Evolutionary conservation across 2,329 filamentous ascomycete genomes (phyloP).

Genomic region (Aspergillus glaucus): DNA sequence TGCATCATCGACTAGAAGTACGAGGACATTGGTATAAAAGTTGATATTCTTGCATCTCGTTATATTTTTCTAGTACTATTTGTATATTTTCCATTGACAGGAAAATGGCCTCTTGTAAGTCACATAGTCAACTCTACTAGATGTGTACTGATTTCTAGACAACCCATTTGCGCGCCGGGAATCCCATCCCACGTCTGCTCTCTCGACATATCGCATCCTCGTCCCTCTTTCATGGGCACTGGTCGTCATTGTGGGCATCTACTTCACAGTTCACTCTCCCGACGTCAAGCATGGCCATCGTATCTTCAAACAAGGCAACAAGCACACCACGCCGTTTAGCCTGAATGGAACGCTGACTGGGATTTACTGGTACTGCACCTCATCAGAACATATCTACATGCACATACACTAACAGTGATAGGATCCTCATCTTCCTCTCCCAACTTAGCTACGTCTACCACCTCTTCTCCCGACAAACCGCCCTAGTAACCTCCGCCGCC

Average conservation of each 20-base stretch:
- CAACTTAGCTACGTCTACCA: conserved; percentile 71
- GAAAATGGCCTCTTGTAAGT: neutral
- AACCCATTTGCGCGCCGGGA: conserved; percentile 73
- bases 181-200: conserved; percentile 52
- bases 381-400: neutral
- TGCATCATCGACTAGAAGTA: neutral
- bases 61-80: too few relatives aligned
- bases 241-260: conserved; percentile 64
- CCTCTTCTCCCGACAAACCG: conserved; percentile 63
- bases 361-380: conserved; percentile 64
- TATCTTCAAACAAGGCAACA: conserved; percentile 69
- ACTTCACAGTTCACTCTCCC: conserved; percentile 64
- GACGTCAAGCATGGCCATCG: conserved; percentile 57
- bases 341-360: conserved; percentile 58
- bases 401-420: conserved; percentile 25
- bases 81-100: too few relatives aligned
- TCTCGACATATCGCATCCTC: conserved; percentile 69
- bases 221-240: conserved; percentile 70
- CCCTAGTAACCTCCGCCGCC: conserved; percentile 61
- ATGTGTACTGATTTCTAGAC: conserved; percentile 4
- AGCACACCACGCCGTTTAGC: conserved; percentile 65
- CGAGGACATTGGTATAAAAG: neutral
- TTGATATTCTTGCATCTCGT: too few relatives aligned
- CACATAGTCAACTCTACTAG: neutral
- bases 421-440: conserved; percentile 66